Conservation (phyloP, 306 rosid genomes). For the Dryas drummondii region DNA sequence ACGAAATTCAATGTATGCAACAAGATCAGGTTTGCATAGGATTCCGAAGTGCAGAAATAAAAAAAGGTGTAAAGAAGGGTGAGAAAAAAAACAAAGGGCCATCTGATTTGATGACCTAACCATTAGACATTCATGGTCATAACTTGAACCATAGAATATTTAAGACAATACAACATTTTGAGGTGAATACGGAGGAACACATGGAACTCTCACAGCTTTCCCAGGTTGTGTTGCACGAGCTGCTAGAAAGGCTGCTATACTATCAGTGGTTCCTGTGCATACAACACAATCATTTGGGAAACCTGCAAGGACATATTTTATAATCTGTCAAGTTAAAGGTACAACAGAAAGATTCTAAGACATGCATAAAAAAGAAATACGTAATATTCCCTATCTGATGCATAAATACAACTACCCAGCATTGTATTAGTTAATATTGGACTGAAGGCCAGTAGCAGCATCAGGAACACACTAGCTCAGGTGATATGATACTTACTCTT, state of each 20-base stretch:
- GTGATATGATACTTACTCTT: not conserved
- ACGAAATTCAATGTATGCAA: slow-evolving; percentile 3
- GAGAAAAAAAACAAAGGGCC: not conserved
- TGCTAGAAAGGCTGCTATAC: slow-evolving; percentile 94
- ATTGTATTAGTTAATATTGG: not conserved
- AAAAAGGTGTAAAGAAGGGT: not conserved
- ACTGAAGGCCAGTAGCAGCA: not conserved
- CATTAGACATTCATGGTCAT: not conserved
- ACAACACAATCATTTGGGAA: slow-evolving; percentile 69
- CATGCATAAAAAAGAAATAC: not conserved
- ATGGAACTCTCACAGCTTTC: slow-evolving; percentile 62
- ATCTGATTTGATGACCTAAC: not conserved
- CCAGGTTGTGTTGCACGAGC: slow-evolving; percentile 83
- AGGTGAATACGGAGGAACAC: not conserved
- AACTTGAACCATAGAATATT: not conserved
- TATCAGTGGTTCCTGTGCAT: slow-evolving; percentile 93
- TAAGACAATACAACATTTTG: not conserved
- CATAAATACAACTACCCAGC: not conserved
- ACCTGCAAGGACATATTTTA: slow-evolving; percentile 46
- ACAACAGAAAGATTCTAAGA: not conserved
- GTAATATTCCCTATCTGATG: not conserved
- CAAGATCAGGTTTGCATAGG: not conserved
- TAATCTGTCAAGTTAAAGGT: not conserved
- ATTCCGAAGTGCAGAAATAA: not conserved
- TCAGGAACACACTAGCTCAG: not conserved